Evolutionary conservation across 2,329 filamentous ascomycete species (phyloP), one percentile per base, ranked within the genome.

Genomic region (Colletotrichum tanaceti): DNA sequence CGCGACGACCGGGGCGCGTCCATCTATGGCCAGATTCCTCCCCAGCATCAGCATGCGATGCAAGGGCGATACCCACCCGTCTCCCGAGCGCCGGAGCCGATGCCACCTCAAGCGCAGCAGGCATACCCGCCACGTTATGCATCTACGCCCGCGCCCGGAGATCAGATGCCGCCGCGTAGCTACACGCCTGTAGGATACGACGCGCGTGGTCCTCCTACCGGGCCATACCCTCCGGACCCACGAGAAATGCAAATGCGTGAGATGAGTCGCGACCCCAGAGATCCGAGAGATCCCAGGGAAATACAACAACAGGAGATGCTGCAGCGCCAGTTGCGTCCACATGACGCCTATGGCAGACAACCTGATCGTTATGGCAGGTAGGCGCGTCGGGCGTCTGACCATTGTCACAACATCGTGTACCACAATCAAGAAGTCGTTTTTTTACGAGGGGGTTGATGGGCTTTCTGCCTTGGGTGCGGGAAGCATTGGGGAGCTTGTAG

Each of bases 101-200:
- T 79, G 24, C 78, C 81, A 3, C 79, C 80, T 4, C 82, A 82
- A 68, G 73, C 76, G 9, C 77, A 75, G n/a, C 73, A 74, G 4
- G 73, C 77, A 3, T 86, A 84, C 71, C 70, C 70, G 32, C 71
- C 79, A 22, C 80, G 83, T 7, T 85, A 85, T 70, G 76, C 79
- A 10, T 80, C 77, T 16, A 81, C 83, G 4, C 80, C 84, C 1
- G 80, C 75, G 2, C 81, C 82, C 5, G 77, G 75, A 13, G 78
- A 78, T 38, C 79, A 84, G 11, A 77, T 80, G 20, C 79, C 80
- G 1, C 76, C 77, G 1, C 80, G 84, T 22, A 84, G 82, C 72
- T 85, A 83, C 72, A 85, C 84, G 1, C 83, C 84, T 3, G 79
- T 78, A 13, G 71, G 73, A 2, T 85, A 84, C 62, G 83, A 85